A percentile compares a stretch with the other conserved stretches of the same genome.
These are phyloP conservation scores for Metarhizium humberi DNA, from an alignment of 2,329 filamentous ascomycete genomes.

Conservation along the genomic window DNA sequence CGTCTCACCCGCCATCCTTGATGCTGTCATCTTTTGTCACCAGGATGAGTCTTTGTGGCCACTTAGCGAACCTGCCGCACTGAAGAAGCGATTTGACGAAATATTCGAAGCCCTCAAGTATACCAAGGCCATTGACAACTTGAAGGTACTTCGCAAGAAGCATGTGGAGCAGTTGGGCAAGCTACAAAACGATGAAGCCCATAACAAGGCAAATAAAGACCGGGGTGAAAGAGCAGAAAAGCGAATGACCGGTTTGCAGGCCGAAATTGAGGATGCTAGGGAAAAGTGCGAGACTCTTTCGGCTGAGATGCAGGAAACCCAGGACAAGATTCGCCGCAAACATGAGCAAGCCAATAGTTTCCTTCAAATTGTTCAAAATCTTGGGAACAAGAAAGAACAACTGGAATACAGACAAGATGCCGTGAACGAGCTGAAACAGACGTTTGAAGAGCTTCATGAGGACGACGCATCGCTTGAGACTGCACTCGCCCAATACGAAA, in stretches of 20 bases:
- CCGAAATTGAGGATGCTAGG: conserved; percentile 54
- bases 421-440: conserved; percentile 58
- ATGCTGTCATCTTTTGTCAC: conserved; percentile 96
- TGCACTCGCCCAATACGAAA: conserved; percentile 68
- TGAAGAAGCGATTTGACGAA: conserved; percentile 94
- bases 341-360: conserved; percentile 67
- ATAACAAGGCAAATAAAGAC: conserved; percentile 77
- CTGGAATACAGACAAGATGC: conserved; percentile 60
- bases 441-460: conserved; percentile 69
- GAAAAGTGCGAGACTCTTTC: conserved; percentile 50
- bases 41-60: conserved; percentile 98
- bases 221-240: conserved; percentile 66
- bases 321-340: conserved; percentile 51
- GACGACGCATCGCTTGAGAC: conserved; percentile 66
- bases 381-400: conserved; percentile 69
- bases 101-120: conserved; percentile 98
- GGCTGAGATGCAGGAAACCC: conserved; percentile 51
- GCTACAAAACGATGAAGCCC: conserved; percentile 64
- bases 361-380: conserved; percentile 61
- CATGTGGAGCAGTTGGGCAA: conserved; percentile 67
- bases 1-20: conserved; percentile 81
- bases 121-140: conserved; percentile 92
- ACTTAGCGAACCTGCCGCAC: conserved; percentile 71
- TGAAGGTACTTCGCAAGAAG: conserved; percentile 77
- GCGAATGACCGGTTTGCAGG: conserved; percentile 52